Percentiles rank a stretch among this genome's conserved stretches.
phyloP scores from a whole-genome alignment of 495 filamentous ascomycete species.

The Beverwykella pulmonaria region DNA sequence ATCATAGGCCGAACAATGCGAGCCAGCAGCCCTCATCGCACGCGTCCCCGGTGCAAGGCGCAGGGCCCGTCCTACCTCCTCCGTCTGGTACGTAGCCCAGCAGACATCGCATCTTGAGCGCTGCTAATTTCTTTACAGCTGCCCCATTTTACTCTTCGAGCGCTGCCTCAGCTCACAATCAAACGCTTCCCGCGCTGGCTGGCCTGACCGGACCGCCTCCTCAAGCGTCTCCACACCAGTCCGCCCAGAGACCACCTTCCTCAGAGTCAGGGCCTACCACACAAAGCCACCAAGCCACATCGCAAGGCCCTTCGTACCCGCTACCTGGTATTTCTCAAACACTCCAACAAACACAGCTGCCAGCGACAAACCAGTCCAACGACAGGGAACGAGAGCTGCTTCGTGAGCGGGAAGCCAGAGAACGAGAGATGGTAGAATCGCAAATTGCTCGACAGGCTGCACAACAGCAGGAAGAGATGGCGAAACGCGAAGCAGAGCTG shows the following conservation, averaged over 20 bases:
- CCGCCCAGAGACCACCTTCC: conserved; percentile 33
- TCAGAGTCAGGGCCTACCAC: conserved; percentile 30
- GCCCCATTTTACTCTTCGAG: conserved; percentile 36
- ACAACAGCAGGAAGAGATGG: conserved; percentile 61
- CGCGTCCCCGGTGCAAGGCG: conserved; percentile 32
- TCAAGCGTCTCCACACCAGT: conserved; percentile 35
- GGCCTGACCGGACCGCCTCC: conserved; percentile 28
- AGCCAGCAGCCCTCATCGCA: conserved; percentile 33
- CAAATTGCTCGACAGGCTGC: conserved; percentile 16
- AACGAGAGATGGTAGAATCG: conserved; percentile 36
- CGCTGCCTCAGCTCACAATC: conserved; percentile 27
- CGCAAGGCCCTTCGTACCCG: conserved; percentile 29
- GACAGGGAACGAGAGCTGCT: conserved; percentile 34
- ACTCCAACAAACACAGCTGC: conserved; percentile 26
- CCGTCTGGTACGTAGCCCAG: conserved; percentile 30
- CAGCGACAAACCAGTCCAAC: conserved; percentile 17
- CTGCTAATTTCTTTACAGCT: background rate
- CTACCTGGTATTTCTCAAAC: conserved; percentile 38
- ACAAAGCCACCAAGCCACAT: conserved; percentile 12
- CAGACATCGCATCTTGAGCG: background rate
- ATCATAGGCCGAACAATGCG: conserved; percentile 26
- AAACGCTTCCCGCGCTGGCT: conserved; percentile 36
- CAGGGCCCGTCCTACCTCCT: conserved; percentile 36
- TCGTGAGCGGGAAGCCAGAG: conserved; percentile 32
- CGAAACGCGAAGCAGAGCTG: conserved; percentile 64